Base-by-base conservation (phyloP, 1,139 yeast genomes). In the Arxiozyma heterogenica region DNA sequence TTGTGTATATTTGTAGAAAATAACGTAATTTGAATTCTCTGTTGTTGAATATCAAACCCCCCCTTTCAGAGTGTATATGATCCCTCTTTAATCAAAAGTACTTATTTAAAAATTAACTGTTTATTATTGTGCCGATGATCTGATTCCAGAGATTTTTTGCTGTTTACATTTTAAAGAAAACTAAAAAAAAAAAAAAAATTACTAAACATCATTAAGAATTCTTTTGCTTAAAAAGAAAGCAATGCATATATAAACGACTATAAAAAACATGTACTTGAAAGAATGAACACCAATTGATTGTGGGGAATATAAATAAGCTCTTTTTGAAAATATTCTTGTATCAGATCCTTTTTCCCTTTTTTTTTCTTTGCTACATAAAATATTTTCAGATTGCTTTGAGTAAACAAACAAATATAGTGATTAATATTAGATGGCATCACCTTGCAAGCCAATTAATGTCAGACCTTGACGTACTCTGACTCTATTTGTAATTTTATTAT, bases 391-490 rank as follows among this genome's bases (percentile, higher is more conserved):
- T 12, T 21, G 23, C 18, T 21, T 25, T 44, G 17, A 44, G 15
- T 6, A 34, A 34, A 12, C n/a, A 34, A 15, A 34, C 17, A 34
- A 9, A 34, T 15, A 12, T 34, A 34, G 15, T 34, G n/a, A 12
- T 44, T 12, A n/a, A 17, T 9, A 17, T 46, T 34, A 46, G 1
- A 46, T 46, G 11, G 17, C 21, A 34, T 84, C 90, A 59, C 84
- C 82, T 67, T 86, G 91, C 55, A 95, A 76, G 8, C 96, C 96
- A 56, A 88, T 81, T 4, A 89, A 73, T 56, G 81, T 77, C 47
- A 87, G 64, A 15, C 82, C 86, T 1, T 74, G 73, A 55, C 83
- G 73, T 4, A 78, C 66, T 3, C 68, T 67, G 0, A 87, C 87
- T 27, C 73, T 72, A 8, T 76, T 72, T 0, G 90, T 82, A 54